phyloP scores from a whole-genome alignment of 768 basidiomycete genomes.

The Boletus reticulatus region DNA sequence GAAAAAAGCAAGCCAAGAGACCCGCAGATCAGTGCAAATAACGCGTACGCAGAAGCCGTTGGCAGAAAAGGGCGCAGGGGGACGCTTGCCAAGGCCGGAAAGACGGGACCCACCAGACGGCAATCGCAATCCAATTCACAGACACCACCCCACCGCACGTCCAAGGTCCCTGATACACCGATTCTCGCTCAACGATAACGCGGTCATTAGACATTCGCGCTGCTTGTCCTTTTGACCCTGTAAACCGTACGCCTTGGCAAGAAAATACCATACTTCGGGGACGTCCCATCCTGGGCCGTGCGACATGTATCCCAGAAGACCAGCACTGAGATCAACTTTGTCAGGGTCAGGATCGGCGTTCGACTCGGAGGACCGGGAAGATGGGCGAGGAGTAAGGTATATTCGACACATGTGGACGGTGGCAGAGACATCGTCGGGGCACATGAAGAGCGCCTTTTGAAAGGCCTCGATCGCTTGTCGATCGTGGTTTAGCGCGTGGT shows the following conservation, averaged over 20 bases:
- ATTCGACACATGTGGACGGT: slow-evolving; percentile 75
- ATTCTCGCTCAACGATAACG: slow-evolving; percentile 61
- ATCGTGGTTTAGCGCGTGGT: slow-evolving; percentile 54
- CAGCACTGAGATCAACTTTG: slow-evolving; percentile 79
- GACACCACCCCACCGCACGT: slow-evolving; percentile 66
- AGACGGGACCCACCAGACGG: neutral
- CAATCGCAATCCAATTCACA: slow-evolving; percentile 29
- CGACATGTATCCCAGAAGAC: slow-evolving; percentile 73
- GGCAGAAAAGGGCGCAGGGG: no score
- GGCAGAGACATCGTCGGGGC: slow-evolving; percentile 75
- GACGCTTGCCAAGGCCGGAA: no score
- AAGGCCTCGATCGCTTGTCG: slow-evolving; percentile 72
- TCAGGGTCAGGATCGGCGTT: slow-evolving; percentile 30
- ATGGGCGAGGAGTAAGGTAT: slow-evolving; percentile 50
- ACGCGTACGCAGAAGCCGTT: no score
- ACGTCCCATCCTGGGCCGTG: slow-evolving; percentile 85
- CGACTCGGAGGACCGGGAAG: slow-evolving; percentile 13
- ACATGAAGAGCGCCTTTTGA: slow-evolving; percentile 86
- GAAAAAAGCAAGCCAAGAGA: neutral
- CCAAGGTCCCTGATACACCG: slow-evolving; percentile 64
- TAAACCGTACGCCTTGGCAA: slow-evolving; percentile 76
- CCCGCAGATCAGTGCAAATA: neutral
- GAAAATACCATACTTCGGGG: slow-evolving; percentile 92
- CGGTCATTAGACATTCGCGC: slow-evolving; percentile 69
- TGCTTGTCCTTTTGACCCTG: slow-evolving; percentile 72